These are phyloP conservation scores for Austroboletus niveus DNA, from an alignment of 1,284 basidiomycete genomes.

Conservation along the genomic window DNA sequence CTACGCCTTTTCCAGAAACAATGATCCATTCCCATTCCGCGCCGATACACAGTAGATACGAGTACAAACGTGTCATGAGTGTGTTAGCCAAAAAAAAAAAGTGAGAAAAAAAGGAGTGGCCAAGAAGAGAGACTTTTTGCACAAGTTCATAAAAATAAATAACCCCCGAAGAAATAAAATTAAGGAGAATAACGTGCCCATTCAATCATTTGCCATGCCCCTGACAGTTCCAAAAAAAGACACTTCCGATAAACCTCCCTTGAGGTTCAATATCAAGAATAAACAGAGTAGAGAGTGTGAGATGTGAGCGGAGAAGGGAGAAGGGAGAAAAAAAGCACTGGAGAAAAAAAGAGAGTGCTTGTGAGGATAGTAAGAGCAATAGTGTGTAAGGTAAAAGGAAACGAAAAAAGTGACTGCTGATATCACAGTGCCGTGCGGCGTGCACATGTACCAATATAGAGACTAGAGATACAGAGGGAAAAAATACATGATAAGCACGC, in stretches of 20 bases:
- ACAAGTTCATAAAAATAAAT: not conserved
- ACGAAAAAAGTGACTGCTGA: not conserved
- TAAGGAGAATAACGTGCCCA: no score
- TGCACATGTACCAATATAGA: not conserved
- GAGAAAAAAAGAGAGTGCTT: not conserved
- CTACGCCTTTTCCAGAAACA: not conserved
- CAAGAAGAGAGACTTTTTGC: not conserved
- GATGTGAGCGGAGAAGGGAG: not conserved
- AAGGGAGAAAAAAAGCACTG: not conserved
- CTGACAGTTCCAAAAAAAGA: no score
- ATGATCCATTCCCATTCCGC: not conserved
- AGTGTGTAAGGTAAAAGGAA: not conserved
- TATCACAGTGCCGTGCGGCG: conserved; percentile 7
- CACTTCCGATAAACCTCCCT: no score
- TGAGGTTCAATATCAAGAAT: no score
- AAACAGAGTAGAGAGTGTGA: no score
- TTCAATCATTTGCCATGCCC: no score
- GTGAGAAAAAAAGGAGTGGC: not conserved
- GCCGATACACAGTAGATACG: not conserved
- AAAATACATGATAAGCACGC: conserved; percentile 12
- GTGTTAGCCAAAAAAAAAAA: not conserved
- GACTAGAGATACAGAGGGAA: conserved; percentile 15
- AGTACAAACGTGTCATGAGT: conserved; percentile 4
- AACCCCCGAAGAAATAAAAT: no score
- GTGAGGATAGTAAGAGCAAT: not conserved